These are phyloP conservation scores for Suhomyces sp. DNA, from an alignment of 805 yeast genomes.

Conservation along the genomic window DNA sequence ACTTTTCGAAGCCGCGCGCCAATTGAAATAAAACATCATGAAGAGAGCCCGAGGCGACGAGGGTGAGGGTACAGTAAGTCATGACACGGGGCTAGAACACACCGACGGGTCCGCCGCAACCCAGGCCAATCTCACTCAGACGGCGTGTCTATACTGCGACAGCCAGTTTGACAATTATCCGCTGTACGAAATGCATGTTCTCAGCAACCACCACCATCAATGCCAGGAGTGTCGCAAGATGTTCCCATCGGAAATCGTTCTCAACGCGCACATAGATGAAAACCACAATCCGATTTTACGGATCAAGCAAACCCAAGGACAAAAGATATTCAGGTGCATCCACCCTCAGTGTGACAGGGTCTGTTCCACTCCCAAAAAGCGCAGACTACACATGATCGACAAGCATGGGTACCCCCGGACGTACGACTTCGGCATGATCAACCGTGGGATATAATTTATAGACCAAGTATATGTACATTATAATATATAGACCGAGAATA, in stretches of 20 bases:
- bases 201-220: conserved; percentile 3
- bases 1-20: background rate
- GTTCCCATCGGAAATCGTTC: conserved; percentile 43
- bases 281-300: conserved; percentile 48
- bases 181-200: conserved; percentile 4
- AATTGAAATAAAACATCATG: background rate
- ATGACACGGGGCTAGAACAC: background rate
- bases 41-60: conserved; percentile 2
- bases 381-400: conserved; percentile 49
- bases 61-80: background rate
- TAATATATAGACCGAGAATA: background rate
- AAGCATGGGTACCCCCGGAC: conserved; percentile 48
- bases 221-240: conserved; percentile 35
- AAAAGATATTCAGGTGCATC: conserved; percentile 40
- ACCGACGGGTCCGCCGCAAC: too few relatives aligned
- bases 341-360: conserved; percentile 35
- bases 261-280: conserved; percentile 51
- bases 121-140: background rate
- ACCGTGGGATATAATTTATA: conserved; percentile 21
- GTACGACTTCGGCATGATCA: conserved; percentile 28
- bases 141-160: background rate
- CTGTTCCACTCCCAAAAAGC: conserved; percentile 37
- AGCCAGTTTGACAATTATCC: conserved; percentile 3
- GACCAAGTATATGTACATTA: background rate
- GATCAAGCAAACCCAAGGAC: conserved; percentile 37